Evolutionary conservation across 2,329 filamentous ascomycete genomes (phyloP).

Genomic region (Penicillium thymicola): DNA sequence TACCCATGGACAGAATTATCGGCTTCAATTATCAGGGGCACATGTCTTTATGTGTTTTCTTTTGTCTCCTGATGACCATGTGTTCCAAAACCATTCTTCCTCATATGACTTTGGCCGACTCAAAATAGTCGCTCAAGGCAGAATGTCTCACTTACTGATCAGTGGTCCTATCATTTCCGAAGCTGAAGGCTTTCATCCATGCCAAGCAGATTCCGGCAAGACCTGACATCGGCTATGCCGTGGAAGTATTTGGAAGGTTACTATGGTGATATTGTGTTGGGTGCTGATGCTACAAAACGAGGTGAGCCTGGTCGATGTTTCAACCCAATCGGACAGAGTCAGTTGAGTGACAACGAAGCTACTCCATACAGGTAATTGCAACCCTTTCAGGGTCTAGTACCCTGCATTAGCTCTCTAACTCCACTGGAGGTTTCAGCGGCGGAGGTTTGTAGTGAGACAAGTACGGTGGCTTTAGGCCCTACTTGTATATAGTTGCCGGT

Average conservation of each 20-base stretch:
- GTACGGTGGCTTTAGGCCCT: neutral
- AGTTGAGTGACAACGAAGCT: neutral
- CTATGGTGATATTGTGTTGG: neutral
- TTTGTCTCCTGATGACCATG: too few species aligned
- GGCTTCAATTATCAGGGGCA: neutral
- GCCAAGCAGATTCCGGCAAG: neutral
- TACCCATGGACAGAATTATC: neutral
- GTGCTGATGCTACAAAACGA: neutral
- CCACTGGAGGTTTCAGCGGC: neutral
- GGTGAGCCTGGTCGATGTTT: neutral
- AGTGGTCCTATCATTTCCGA: neutral
- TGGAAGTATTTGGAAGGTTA: neutral
- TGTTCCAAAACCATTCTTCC: neutral
- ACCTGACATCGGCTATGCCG: neutral
- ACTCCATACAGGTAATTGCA: neutral
- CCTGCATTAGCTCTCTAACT: neutral
- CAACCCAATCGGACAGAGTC: neutral
- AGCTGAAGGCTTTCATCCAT: neutral
- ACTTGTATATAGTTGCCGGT: neutral
- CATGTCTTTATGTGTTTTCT: neutral
- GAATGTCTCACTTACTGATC: conserved; percentile 12
- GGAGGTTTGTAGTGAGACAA: conserved; percentile 3
- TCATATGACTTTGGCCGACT: neutral
- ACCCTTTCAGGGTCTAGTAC: neutral
- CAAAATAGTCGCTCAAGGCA: neutral